Conservation (phyloP, 169 alveolate genomes). For the Cryptosporidium bovis region DNA sequence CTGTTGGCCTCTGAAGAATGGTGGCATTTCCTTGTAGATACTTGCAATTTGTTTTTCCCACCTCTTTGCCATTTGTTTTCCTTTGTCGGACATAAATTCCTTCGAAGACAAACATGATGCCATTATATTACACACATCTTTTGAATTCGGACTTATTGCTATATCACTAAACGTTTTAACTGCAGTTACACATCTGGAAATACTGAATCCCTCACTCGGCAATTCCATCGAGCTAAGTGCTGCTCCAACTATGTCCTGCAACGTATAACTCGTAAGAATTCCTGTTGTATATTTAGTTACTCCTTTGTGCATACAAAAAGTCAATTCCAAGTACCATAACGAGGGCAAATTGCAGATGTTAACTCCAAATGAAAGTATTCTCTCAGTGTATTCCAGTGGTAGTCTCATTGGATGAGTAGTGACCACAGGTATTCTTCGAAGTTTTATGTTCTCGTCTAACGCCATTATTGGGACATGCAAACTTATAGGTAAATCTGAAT, state of each 20-base stretch:
- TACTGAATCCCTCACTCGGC: conserved; percentile 65
- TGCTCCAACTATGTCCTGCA: conserved; percentile 66
- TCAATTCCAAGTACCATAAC: conserved; percentile 53
- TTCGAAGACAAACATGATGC: conserved; percentile 15
- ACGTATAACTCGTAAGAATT: conserved; percentile 40
- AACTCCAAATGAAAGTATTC: conserved; percentile 37
- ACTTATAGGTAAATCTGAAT: conserved; percentile 33
- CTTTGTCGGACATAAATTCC: conserved; percentile 32
- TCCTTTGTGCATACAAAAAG: conserved; percentile 63
- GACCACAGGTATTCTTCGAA: conserved; percentile 57
- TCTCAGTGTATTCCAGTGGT: conserved; percentile 45
- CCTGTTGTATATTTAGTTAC: conserved; percentile 51
- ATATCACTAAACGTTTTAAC: conserved; percentile 44
- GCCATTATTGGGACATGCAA: conserved; percentile 60
- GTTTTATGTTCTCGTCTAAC: neutral
- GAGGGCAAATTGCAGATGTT: conserved; percentile 49
- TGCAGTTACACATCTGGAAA: conserved; percentile 18
- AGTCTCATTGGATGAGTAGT: conserved; percentile 23
- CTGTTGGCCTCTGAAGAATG: conserved; percentile 61
- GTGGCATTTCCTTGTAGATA: conserved; percentile 51
- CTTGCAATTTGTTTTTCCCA: conserved; percentile 35
- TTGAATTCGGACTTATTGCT: conserved; percentile 6
- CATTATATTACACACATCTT: conserved; percentile 38
- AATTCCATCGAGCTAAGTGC: conserved; percentile 64
- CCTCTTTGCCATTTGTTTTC: neutral